Base-by-base conservation (phyloP, 176 grass and related monocot species). In the Oryza nivara region DNA sequence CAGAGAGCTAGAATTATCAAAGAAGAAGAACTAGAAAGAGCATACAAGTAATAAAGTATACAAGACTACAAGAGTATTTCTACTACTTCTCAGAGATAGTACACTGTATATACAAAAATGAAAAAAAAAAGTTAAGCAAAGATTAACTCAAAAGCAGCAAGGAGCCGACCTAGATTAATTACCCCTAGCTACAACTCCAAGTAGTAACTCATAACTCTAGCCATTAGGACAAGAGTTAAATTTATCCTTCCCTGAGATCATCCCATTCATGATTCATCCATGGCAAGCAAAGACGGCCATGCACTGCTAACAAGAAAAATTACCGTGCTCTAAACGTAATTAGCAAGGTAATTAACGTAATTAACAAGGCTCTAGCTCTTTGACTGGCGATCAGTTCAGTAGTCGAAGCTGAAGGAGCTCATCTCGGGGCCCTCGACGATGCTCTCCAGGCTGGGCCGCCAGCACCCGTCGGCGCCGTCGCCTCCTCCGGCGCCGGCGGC, bases 361-460 rank as follows among this genome's bases (percentile, higher is more conserved):
- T 32, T 32, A 32, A 25, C 3, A 49, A 49, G 12, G 32, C 3
- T 68, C 23, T 26, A 26, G 26, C 26, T 45, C 47, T 56, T 47
- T 54, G 46, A 7, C 25, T 19, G 17, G 20, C 11, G 66, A 11
- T 32, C 30, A 32, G 2, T 32, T 25, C 20, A 72, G 6, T 71
- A 60, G 13, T 80, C 64, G 47, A 65, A 79, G 60, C 68, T 7
- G 49, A 49, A 19, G 40, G 35, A 38, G 48, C 16, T 73, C 49
- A 67, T 20, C 71, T 94, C 92, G 12, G 89, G 80, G 70, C 83
- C 73, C 85, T 94, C 92, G 64, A 84, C 80, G 73, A 94, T 94
- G 75, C 92, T 91, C 64, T 89, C 92, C 14, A 94, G 90, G 85
- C 82, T 83, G 15, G 92, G 92, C 75, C 66, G 84, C 92, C 92